These are phyloP conservation scores for Penicillium canariense DNA, from an alignment of 495 filamentous ascomycete species.

Conservation along the genomic window DNA sequence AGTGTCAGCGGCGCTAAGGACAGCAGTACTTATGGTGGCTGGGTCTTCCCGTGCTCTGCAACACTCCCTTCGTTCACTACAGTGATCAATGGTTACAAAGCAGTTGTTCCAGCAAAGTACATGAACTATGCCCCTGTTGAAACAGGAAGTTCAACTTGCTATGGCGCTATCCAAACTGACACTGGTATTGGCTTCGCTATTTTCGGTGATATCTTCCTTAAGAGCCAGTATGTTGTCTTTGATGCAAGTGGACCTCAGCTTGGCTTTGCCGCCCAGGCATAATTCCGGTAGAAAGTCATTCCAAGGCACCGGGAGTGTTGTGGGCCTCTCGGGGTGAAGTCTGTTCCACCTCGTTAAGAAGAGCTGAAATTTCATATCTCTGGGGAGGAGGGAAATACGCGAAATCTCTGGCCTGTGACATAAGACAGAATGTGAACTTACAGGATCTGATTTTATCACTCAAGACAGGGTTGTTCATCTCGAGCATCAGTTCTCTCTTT, in stretches of 20 bases:
- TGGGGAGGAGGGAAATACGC: no score
- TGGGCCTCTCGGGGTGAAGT: no score
- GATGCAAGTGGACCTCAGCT: constrained; percentile 53
- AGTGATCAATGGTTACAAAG: constrained; percentile 43
- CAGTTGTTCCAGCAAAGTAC: constrained; percentile 38
- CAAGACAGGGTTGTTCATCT: no score
- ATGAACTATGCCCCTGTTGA: constrained; percentile 40
- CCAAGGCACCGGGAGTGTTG: no score
- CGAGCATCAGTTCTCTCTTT: no score
- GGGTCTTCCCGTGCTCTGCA: constrained; percentile 63
- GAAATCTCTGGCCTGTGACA: no score
- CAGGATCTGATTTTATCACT: no score
- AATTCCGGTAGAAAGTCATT: no score
- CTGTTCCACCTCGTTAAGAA: no score
- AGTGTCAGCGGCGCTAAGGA: constrained; percentile 52
- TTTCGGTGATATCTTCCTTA: constrained; percentile 73
- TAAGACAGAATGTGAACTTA: no score
- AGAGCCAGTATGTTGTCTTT: constrained; percentile 74
- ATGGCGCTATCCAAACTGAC: constrained; percentile 60
- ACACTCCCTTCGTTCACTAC: constrained; percentile 60
- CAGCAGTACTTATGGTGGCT: constrained; percentile 53
- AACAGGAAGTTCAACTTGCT: constrained; percentile 53
- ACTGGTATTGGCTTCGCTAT: constrained; percentile 62
- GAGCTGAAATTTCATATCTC: no score
- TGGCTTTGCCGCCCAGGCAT: constrained; percentile 55